Evolutionary conservation across 1,139 yeast species (phyloP), one percentile per base, ranked within the genome.

Genomic region (Entelexis paramagnoliae): DNA sequence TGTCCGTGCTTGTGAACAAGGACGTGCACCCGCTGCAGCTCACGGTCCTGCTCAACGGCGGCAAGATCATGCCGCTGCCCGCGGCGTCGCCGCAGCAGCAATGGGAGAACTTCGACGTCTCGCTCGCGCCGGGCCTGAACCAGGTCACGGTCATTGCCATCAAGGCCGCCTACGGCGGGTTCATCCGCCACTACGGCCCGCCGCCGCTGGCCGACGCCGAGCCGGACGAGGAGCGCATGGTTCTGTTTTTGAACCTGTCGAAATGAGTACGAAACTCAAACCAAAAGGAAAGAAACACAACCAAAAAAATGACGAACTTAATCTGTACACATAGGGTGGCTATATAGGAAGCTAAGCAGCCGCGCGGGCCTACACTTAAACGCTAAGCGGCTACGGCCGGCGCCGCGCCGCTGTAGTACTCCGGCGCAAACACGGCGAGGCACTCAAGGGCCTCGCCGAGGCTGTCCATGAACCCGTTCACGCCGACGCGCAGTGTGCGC

Each of bases 401-500:
- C 24, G 24, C 24, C 24, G 24, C 4, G 24, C 6, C 24, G 24
- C 10, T 10, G 43, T 47, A 51, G 48, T 53, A 51, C 17, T 38
- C 48, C 1, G 55, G 55, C n/a, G 49, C 49, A 20, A 55, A 55
- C 11, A 20, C 41, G 14, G 51, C 50, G 19, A 55, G 16, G 30
- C 55, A 49, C 28, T 83, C 89, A 10, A 81, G 70, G 1, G 80
- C 73, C 2, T 85, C 78, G 59, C 79, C 79, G 45, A 82, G 64
- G 57, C 76, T 79, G 61, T 83, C 89, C 55, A 83, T 71, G 34
- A 80, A 73, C 58, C 79, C 79, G 64, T 82, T 81, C 29, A 80
- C 81, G 3, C 87, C 84, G 9, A 82, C 89, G 58, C 91, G 68
- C 43, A 83, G 72, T 3, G 79, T 80, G 52, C 88, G 66, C 59